Conservation (phyloP, 177 flowering plant species). For the Vitis hybrid region DNA sequence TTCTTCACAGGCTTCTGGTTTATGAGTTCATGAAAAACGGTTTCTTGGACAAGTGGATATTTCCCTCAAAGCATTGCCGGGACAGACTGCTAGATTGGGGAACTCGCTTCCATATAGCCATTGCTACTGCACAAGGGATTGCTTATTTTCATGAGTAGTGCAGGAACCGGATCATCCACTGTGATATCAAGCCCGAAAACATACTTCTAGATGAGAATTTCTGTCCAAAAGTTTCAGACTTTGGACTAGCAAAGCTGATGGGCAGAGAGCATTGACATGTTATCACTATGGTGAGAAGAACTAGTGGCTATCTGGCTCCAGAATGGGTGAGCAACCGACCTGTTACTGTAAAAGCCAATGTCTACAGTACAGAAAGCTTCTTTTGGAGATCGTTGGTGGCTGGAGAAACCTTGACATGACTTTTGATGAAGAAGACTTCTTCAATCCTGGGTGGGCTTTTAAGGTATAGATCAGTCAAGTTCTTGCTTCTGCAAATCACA, state of each 20-base stretch:
- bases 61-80: conserved; percentile 42
- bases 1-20: conserved; percentile 69
- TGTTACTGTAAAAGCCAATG: conserved; percentile 88
- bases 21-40: conserved; percentile 92
- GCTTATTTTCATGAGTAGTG: conserved; percentile 97
- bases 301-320: conserved; percentile 90
- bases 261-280: conserved; percentile 86
- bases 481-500: no score
- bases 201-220: conserved; percentile 81
- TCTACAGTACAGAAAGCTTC: conserved; percentile 92
- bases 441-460: conserved; percentile 88
- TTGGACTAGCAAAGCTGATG: conserved; percentile 92
- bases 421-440: conserved; percentile 67
- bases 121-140: conserved; percentile 82
- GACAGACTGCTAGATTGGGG: conserved; percentile 69
- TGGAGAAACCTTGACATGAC: conserved; percentile 90
- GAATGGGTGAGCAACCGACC: conserved; percentile 94
- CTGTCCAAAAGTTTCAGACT: conserved; percentile 88
- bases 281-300: conserved; percentile 88
- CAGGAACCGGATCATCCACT: conserved; percentile 78
- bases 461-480: conserved; percentile 42
- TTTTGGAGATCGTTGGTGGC: conserved; percentile 88
- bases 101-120: conserved; percentile 72
- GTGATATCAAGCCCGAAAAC: conserved; percentile 96
- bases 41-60: conserved; percentile 92